These are phyloP conservation scores for Alternaria viburni DNA, from an alignment of 2,329 filamentous ascomycete genomes.

Conservation along the genomic window DNA sequence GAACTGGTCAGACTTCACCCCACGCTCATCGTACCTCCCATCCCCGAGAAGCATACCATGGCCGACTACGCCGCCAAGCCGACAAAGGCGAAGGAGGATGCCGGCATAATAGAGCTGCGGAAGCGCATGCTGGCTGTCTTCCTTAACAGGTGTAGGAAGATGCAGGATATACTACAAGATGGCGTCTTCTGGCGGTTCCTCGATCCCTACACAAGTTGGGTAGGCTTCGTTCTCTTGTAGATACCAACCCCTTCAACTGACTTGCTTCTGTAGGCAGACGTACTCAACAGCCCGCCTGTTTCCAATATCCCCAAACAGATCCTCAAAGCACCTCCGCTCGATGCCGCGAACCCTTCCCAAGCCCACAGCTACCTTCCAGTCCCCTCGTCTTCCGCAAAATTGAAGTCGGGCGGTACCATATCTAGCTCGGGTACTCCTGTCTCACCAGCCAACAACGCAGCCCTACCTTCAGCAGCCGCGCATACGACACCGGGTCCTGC, in stretches of 20 bases:
- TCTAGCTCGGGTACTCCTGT: conserved; percentile 60
- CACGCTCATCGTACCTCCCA: conserved; percentile 92
- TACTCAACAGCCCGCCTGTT: conserved; percentile 90
- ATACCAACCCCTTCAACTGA: neutral
- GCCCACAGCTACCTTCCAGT: conserved; percentile 89
- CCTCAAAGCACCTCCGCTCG: conserved; percentile 91
- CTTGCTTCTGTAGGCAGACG: conserved; percentile 74
- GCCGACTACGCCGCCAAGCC: conserved; percentile 98
- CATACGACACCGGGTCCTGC: conserved; percentile 67
- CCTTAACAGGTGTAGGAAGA: conserved; percentile 87
- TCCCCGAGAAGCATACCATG: conserved; percentile 98
- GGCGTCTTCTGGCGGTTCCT: conserved; percentile 98
- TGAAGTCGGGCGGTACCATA: conserved; percentile 64
- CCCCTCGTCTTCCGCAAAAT: conserved; percentile 82
- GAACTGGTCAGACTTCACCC: conserved; percentile 91
- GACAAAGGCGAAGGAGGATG: conserved; percentile 96
- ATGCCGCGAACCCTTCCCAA: conserved; percentile 88
- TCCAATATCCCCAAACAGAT: conserved; percentile 92
- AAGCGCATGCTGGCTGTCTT: conserved; percentile 98
- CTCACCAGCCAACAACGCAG: conserved; percentile 59
- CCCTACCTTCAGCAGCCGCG: conserved; percentile 60
- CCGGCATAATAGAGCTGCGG: conserved; percentile 92
- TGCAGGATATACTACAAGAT: conserved; percentile 90
- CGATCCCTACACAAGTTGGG: conserved; percentile 98
- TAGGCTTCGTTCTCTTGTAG: conserved; percentile 52